Conservation (phyloP, 495 filamentous ascomycete genomes). For the Chlorociboria aeruginascens region DNA sequence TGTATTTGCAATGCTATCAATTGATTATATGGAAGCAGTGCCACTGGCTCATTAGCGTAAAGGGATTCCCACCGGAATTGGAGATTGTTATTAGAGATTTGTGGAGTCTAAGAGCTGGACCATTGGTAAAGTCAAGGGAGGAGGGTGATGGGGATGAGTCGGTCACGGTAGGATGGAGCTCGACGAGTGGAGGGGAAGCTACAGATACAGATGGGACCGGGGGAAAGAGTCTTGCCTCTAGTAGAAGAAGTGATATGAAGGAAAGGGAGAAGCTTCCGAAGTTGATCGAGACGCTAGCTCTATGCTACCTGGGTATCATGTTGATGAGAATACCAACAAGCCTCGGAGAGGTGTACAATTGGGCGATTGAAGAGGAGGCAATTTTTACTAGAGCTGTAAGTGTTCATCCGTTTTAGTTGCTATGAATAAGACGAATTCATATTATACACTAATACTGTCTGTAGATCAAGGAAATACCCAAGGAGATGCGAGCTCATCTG, state of each 20-base stretch:
- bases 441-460: neutral
- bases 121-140: slow-evolving; percentile 10
- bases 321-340: slow-evolving; percentile 53
- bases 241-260: slow-evolving; percentile 9
- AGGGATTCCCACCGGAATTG: slow-evolving; percentile 45
- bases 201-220: slow-evolving; percentile 9
- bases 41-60: slow-evolving; percentile 45
- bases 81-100: slow-evolving; percentile 38
- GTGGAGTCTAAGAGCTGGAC: slow-evolving; percentile 33
- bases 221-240: slow-evolving; percentile 11
- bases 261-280: slow-evolving; percentile 33
- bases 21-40: slow-evolving; percentile 72
- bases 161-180: slow-evolving; percentile 13
- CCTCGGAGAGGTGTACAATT: slow-evolving; percentile 50
- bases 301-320: slow-evolving; percentile 56
- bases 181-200: slow-evolving; percentile 9
- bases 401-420: neutral
- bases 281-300: slow-evolving; percentile 47
- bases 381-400: slow-evolving; percentile 28
- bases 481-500: slow-evolving; percentile 51
- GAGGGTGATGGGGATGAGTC: slow-evolving; percentile 44
- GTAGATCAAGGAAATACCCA: slow-evolving; percentile 38
- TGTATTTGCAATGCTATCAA: slow-evolving; percentile 79
- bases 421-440: neutral
- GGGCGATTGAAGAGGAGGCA: slow-evolving; percentile 23